phyloP scores from a whole-genome alignment of 1,139 yeast species.

The Yamadazyma diddensiae region DNA sequence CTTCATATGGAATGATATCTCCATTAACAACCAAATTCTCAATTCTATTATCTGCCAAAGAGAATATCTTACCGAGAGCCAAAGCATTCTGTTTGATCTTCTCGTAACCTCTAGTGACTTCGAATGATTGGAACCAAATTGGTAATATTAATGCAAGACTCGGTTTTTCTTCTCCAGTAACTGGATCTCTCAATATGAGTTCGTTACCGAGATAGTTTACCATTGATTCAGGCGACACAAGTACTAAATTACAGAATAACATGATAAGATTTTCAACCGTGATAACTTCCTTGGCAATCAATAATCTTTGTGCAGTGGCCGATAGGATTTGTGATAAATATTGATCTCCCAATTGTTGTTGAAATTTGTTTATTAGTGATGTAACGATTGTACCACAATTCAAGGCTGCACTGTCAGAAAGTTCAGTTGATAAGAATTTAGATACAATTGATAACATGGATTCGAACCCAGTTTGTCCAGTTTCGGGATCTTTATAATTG shows the following conservation, averaged over 20 bases:
- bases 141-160: constrained; percentile 35
- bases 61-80: constrained; percentile 62
- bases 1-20: constrained; percentile 63
- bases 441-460: constrained; percentile 61
- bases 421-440: constrained; percentile 65
- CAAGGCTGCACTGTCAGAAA: constrained; percentile 78
- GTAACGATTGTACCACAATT: constrained; percentile 69
- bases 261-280: constrained; percentile 74
- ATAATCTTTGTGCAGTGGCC: constrained; percentile 68
- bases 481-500: constrained; percentile 33
- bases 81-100: constrained; percentile 67
- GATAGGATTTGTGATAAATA: constrained; percentile 59
- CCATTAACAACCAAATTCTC: constrained; percentile 65
- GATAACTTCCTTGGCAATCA: constrained; percentile 63
- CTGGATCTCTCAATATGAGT: constrained; percentile 31
- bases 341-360: constrained; percentile 43
- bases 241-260: constrained; percentile 72
- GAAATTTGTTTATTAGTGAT: constrained; percentile 62
- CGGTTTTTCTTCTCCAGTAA: constrained; percentile 19
- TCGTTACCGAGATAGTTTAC: constrained; percentile 52
- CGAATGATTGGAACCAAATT: constrained; percentile 83
- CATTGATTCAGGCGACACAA: constrained; percentile 58
- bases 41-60: constrained; percentile 54
- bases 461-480: constrained; percentile 49
- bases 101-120: constrained; percentile 74